These are phyloP conservation scores for Pyricularia sp. DNA, from an alignment of 2,329 filamentous ascomycete genomes.

Conservation along the genomic window DNA sequence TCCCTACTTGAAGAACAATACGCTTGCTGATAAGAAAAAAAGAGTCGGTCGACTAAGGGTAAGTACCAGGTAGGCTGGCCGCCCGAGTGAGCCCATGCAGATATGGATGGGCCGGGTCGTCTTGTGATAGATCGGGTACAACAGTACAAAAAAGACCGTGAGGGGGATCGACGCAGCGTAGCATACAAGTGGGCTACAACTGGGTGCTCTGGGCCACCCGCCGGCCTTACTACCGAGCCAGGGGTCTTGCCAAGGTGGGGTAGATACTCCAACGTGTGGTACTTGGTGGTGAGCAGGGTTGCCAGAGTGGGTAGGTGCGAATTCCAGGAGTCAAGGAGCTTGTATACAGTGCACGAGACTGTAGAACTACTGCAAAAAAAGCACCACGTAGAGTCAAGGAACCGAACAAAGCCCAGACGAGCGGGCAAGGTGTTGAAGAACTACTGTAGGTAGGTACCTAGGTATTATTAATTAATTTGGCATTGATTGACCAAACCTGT, in stretches of 20 bases:
- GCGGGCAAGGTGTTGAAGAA: not conserved
- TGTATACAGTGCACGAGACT: not conserved
- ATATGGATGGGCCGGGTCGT: not conserved
- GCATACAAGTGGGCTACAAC: not conserved
- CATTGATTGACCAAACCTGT: not conserved
- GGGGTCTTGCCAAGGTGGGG: not conserved
- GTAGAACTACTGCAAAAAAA: not conserved
- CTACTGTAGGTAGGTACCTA: not conserved
- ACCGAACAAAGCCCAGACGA: not conserved
- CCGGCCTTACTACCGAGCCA: not conserved
- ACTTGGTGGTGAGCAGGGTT: not conserved
- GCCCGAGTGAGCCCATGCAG: not conserved
- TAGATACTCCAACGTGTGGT: not conserved
- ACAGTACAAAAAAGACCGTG: not conserved
- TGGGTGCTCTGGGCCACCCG: not conserved
- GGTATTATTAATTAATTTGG: not conserved
- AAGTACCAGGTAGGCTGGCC: not conserved
- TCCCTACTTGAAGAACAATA: not conserved
- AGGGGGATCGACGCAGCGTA: slow-evolving; percentile 1
- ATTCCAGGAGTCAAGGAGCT: not conserved
- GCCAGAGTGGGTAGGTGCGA: no score
- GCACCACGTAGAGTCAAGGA: not conserved
- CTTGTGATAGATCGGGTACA: not conserved
- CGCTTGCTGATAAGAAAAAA: not conserved
- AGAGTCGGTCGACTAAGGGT: not conserved